Base-by-base conservation (phyloP, 306 rosid species). In the Erythrophleum fordii region DNA sequence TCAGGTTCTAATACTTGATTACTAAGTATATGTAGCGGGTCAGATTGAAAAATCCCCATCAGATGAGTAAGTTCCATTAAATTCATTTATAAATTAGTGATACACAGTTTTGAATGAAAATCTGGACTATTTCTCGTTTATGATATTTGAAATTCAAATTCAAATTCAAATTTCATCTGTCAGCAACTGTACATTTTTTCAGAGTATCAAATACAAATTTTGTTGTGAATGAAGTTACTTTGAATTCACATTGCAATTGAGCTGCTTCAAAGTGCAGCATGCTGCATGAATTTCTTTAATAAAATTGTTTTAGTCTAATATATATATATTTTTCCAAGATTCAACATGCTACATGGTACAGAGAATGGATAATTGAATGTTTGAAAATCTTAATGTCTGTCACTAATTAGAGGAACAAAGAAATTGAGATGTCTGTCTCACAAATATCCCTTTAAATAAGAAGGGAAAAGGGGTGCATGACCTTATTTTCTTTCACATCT, bases 71-170 rank as follows among this genome's bases (percentile, higher is more conserved):
- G 46, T 37, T 23, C 29, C 71, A 42, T 29, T 25, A 72, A 58
- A 25, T 46, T 60, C 16, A 46, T 76, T 77, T 41, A 14, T 14
- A 14, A 53, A 28, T 55, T 22, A 56, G 28, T 4, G 18, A 14
- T 64, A 6, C 11, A 4, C 61, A 20, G 16, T 34, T 17, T 70
- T 49, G 69, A 28, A 26, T 66, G 11, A 3, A 45, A 62, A 31
- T 75, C 53, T 26, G 4, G 13, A 44, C 12, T 45, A 6, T 22
- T 53, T 28, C 14, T 26, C 8, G 37, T 45, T 46, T 25, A 26
- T 18, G 41, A 29, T 82, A 29, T 59, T 31, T 73, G 49, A 46
- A 52, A 26, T 68, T 72, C 55, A 29, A n/a, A 39, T 68, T 72
- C 55, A 29, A n/a, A 39, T 52, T 49, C 41, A 41, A 37, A 35